Evolutionary conservation across 129 eudicot species (phyloP), one percentile per base, ranked within the genome.

Genomic region (Helianthus annuus): DNA sequence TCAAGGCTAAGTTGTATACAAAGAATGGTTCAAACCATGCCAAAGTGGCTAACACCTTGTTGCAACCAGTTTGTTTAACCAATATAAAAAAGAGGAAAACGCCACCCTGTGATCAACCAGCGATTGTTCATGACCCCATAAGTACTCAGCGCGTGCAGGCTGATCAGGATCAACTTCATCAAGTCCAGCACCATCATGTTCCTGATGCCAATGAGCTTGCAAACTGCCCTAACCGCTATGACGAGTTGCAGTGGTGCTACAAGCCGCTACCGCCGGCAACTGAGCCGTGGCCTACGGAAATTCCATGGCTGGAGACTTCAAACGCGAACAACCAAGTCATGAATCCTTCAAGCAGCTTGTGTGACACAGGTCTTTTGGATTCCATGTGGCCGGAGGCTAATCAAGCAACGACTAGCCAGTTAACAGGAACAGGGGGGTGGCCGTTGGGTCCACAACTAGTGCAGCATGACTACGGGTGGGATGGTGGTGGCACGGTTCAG

Each of bases 1-100:
- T 78, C 10, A 78, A 78, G 74, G 82, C 82, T 15, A 78, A 78
- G 74, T 46, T 78, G n/a, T 69, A 39, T 48, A 13, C 60, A 14
- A 64, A 17, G 45, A 51, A 32, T 34, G 54, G 64, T 10, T 38
- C 32, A 15, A 64, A 32, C 44, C 72, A 56, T 40, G 48, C 44
- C 1, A 78, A 72, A 49, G 40, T 24, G 5, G 7, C 27, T 7
- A 64, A 48, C 34, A 12, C 27, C 22, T 9, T 48, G 9, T 32
- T 73, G 69, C 70, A 62, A 62, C 70, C 70, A 38, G 34, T 55
- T 13, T 7, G 77, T 54, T 29, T 32, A 8, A 46, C 40, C 5
- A 17, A 9, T 49, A 34, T 59, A 64, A 78, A 15, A 51, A 45
- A 72, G 61, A 78, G 78, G 58, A 72, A 57, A 68, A 24, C 38